Percentiles rank a stretch among this genome's conserved stretches.
phyloP scores from a whole-genome alignment of 345 rosid species.

The Euphorbia tirucalli region DNA sequence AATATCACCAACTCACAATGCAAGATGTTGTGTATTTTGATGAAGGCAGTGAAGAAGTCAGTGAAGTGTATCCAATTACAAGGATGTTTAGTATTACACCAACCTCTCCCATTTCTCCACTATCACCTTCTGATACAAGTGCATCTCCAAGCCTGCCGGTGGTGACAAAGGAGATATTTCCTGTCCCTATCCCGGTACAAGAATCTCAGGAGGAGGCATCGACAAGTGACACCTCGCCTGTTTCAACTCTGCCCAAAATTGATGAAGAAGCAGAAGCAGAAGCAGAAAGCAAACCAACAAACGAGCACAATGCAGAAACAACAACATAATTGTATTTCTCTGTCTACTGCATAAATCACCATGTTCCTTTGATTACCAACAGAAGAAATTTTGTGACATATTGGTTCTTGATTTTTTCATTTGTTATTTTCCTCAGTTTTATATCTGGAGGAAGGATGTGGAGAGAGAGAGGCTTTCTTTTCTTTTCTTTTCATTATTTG shows the following conservation, averaged over 20 bases:
- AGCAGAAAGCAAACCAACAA: not conserved
- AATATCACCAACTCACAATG: conserved; percentile 94
- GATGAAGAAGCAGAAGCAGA: conserved; percentile 22
- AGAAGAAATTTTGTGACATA: conserved; percentile 11
- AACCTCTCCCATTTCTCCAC: conserved; percentile 51
- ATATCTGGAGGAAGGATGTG: conserved; percentile 9
- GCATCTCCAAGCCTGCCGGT: conserved; percentile 17
- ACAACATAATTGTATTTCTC: conserved; percentile 18
- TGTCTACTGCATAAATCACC: conserved; percentile 22
- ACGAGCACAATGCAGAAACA: conserved; percentile 24
- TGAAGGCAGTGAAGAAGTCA: conserved; percentile 83
- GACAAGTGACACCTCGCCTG: conserved; percentile 18
- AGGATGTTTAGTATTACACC: conserved; percentile 53
- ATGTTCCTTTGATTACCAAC: not conserved
- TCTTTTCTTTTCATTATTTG: not conserved
- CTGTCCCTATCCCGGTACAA: conserved; percentile 17
- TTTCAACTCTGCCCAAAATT: conserved; percentile 4
- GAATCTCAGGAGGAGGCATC: conserved; percentile 20
- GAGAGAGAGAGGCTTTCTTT: not conserved
- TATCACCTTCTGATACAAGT: conserved; percentile 39
- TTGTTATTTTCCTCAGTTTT: conserved; percentile 1
- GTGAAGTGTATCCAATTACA: conserved; percentile 68
- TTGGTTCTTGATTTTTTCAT: not conserved
- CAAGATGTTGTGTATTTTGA: conserved; percentile 92
- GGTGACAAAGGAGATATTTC: conserved; percentile 27